These are phyloP conservation scores for Zangia roseola DNA, from an alignment of 768 basidiomycete species.

Conservation along the genomic window DNA sequence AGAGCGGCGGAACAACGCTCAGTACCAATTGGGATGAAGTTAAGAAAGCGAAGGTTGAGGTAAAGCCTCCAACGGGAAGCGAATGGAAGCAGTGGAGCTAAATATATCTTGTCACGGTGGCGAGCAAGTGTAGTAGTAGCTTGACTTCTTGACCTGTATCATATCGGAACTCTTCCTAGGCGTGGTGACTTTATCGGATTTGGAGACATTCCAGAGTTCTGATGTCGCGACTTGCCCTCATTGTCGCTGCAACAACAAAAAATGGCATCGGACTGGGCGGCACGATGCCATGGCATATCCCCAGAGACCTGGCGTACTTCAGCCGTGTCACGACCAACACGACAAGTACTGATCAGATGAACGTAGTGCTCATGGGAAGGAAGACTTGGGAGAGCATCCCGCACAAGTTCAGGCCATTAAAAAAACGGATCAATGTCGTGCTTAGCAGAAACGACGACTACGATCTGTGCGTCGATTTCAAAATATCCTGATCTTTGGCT, in stretches of 20 bases:
- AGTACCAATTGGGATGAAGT: conserved; percentile 98
- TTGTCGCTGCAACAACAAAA: conserved; percentile 85
- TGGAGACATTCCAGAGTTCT: too few species aligned
- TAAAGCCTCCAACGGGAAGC: conserved; percentile 81
- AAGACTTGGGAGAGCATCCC: conserved; percentile 99
- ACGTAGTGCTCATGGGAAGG: conserved; percentile 92
- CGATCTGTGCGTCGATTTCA: conserved; percentile 51
- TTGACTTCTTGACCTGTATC: too few species aligned
- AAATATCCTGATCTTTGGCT: neutral
- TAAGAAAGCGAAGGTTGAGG: conserved; percentile 60
- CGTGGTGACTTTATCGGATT: too few species aligned
- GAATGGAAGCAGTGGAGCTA: conserved; percentile 82
- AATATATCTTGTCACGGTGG: neutral
- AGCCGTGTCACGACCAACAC: conserved; percentile 69
- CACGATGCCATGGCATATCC: conserved; percentile 84
- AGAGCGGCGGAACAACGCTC: conserved; percentile 92
- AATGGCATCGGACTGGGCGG: conserved; percentile 85
- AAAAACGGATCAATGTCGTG: conserved; percentile 74
- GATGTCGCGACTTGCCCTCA: conserved; percentile 78
- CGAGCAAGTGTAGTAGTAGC: too few species aligned
- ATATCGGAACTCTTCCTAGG: too few species aligned
- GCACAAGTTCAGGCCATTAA: conserved; percentile 74
- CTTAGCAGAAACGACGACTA: conserved; percentile 61
- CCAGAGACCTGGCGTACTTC: conserved; percentile 92
- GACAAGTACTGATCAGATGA: conserved; percentile 48